Evolutionary conservation across 148 eudicot species (phyloP), one percentile per base, ranked within the genome.

Genomic region (Talinum fruticosum): DNA sequence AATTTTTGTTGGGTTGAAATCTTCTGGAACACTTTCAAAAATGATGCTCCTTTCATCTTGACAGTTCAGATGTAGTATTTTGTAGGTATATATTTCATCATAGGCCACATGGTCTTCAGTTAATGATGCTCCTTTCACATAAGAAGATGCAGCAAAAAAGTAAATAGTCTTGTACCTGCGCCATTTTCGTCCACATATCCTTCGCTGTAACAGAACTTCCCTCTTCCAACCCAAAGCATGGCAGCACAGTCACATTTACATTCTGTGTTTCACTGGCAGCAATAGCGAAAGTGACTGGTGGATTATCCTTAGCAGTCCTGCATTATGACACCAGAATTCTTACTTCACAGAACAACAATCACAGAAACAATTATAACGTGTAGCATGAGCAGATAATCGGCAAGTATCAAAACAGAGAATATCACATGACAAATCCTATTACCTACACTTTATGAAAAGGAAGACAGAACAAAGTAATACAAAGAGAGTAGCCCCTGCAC

Each of bases 221-320:
- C 79, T 93, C 98, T 37, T 87, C 84, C 62, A 96, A 83, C 59
- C 97, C 97, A 86, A 96, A 96, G 82, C 87, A 83, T 32, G 99
- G 99, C 83, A 91, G 84, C 79, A 96, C 93, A 67, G 97, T 87
- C 71, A 96, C 99, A 76, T 85, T 96, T 45, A 96, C 98, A 80
- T 96, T 96, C 79, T 96, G 99, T 76, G 99, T 93, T 85, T 96
- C 99, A 83, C 86, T 89, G 69, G 99, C 97, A 82, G 98, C 99
- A 74, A 96, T 77, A 38, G 98, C 97, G 80, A 90, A 96, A 67
- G 98, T 96, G 81, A 91, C 97, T 12, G 99, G 99, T 79, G 93
- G 98, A 78, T 91, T 89, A 62, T 83, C 92, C 84, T 89, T 93
- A 47, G 94, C 88, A 34, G 99, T 89, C 91, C 99, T 96, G 93